A percentile compares a stretch with the other conserved stretches of the same genome.
Evolutionary conservation across 1,284 basidiomycete genomes (phyloP).

Genomic region (Thelephora terrestris): DNA sequence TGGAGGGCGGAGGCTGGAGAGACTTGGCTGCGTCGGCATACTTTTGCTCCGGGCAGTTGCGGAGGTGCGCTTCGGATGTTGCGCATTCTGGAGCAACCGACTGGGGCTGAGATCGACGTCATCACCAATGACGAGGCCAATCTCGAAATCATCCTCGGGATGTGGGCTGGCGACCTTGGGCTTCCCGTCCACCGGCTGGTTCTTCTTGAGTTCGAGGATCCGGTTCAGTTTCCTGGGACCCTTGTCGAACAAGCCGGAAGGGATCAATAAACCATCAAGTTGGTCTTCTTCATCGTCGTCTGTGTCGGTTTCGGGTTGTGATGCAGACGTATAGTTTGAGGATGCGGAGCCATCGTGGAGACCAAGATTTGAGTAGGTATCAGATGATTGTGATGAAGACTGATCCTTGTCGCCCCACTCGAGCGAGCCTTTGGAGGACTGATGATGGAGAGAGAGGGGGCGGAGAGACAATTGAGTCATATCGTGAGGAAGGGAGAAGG

Average conservation of each 20-base stretch:
- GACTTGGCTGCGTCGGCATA: constrained; percentile 38
- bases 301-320: constrained; percentile 58
- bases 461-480: constrained; percentile 69
- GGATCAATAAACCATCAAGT: constrained; percentile 71
- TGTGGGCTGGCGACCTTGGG: constrained; percentile 47
- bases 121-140: constrained; percentile 69
- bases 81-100: constrained; percentile 47
- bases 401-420: constrained; percentile 79
- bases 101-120: constrained; percentile 72
- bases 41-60: constrained; percentile 33
- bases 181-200: constrained; percentile 33
- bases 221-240: constrained; percentile 56
- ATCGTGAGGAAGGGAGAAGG: constrained; percentile 66
- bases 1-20: constrained; percentile 41
- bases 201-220: constrained; percentile 64
- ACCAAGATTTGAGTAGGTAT: constrained; percentile 67
- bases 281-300: constrained; percentile 61
- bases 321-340: constrained; percentile 58
- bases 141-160: constrained; percentile 74
- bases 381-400: constrained; percentile 75
- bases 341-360: constrained; percentile 62
- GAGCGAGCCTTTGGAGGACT: constrained; percentile 67
- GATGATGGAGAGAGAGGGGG: constrained; percentile 58
- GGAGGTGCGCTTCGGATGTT: constrained; percentile 35
- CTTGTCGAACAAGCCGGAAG: constrained; percentile 59